Conservation (phyloP, 2,329 filamentous ascomycete species). For the Calcarisporium arbuscula region DNA sequence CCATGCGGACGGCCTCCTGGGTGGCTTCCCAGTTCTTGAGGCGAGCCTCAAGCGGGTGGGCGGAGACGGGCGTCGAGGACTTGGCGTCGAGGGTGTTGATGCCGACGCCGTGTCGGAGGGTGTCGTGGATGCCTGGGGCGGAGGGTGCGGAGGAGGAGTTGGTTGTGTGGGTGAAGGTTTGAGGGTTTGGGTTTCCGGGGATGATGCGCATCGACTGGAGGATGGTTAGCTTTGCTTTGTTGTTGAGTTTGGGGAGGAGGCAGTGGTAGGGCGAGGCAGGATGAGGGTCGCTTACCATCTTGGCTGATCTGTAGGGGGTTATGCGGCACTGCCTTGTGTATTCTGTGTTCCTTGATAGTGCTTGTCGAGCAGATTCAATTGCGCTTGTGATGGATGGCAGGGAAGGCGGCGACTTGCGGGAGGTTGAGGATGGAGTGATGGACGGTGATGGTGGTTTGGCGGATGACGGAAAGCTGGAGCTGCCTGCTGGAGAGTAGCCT, state of each 20-base stretch:
- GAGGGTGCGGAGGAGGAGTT: conserved; percentile 71
- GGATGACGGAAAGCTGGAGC: too few species aligned
- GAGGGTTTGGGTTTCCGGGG: conserved; percentile 61
- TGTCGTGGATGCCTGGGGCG: conserved; percentile 88
- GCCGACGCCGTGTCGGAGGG: conserved; percentile 76
- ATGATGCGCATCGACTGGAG: conserved; percentile 81
- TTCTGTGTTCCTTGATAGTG: too few species aligned
- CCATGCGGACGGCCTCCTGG: conserved; percentile 83
- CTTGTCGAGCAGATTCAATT: too few species aligned
- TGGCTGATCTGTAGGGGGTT: conserved; percentile 21
- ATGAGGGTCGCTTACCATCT: conserved; percentile 40
- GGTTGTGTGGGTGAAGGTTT: conserved; percentile 53
- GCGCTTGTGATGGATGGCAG: too few species aligned
- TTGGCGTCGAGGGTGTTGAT: conserved; percentile 48
- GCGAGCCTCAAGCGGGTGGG: conserved; percentile 87
- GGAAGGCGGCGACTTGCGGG: too few species aligned
- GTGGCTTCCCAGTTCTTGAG: conserved; percentile 86
- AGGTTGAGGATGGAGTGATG: too few species aligned
- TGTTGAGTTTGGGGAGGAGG: conserved; percentile 6
- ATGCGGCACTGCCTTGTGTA: too few species aligned
- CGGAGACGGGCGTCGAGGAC: conserved; percentile 42
- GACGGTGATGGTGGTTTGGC: too few species aligned
- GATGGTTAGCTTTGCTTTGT: conserved; percentile 10
- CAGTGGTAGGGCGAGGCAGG: conserved; percentile 1
- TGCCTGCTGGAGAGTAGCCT: too few species aligned